Percentiles rank a stretch among this genome's conserved stretches.
Conservation (phyloP, 768 basidiomycete genomes). For the Boletellus ananas region DNA sequence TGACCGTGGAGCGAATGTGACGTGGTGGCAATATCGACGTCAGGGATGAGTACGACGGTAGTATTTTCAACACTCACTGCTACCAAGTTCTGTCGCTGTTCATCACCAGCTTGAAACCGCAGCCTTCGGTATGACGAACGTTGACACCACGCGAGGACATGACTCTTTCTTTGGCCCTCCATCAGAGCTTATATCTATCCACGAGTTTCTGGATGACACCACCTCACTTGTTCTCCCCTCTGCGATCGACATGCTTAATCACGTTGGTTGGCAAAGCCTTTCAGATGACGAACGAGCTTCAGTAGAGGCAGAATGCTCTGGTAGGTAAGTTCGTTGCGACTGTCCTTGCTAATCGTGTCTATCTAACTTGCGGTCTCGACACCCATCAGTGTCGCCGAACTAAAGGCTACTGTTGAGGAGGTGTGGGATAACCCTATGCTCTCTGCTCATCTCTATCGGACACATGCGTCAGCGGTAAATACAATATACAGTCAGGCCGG, state of each 20-base stretch:
- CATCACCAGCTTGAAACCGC: background rate
- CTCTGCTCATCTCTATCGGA: conserved; percentile 52
- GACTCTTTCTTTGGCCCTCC: conserved; percentile 64
- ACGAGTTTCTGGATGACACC: conserved; percentile 40
- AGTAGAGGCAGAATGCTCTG: conserved; percentile 39
- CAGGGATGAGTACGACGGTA: too few species aligned
- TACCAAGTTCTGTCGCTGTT: too few species aligned
- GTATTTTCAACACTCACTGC: too few species aligned
- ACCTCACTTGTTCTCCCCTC: conserved; percentile 10
- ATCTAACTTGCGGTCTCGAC: background rate
- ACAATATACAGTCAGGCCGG: conserved; percentile 35
- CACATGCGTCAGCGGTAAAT: conserved; percentile 47
- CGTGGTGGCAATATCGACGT: too few species aligned
- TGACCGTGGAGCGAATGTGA: too few species aligned
- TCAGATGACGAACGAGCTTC: conserved; percentile 26
- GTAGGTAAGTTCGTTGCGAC: conserved; percentile 29
- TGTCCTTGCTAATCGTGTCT: background rate
- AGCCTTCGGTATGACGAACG: conserved; percentile 11
- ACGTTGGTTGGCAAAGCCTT: conserved; percentile 23
- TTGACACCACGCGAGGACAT: conserved; percentile 28
- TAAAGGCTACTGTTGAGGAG: conserved; percentile 41
- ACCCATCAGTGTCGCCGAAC: conserved; percentile 47
- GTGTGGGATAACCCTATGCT: conserved; percentile 54
- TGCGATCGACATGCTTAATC: conserved; percentile 6
- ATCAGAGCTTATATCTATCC: conserved; percentile 51